A percentile compares a stretch with the other conserved stretches of the same genome.
Conservation (phyloP, 345 rosid species). For the Syzygium grande region DNA sequence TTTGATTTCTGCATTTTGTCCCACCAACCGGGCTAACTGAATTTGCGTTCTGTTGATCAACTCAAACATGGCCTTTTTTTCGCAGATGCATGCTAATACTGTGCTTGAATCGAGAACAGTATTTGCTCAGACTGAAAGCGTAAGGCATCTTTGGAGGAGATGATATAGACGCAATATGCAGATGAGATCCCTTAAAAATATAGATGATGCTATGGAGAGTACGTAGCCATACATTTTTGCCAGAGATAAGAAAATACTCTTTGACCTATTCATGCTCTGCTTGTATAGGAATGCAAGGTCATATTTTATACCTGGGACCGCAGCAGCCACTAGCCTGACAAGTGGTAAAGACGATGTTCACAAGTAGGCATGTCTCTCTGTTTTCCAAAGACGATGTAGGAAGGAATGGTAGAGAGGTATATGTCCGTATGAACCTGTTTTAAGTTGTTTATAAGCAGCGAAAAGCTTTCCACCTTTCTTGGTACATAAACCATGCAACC, state of each 20-base stretch:
- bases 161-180: background rate
- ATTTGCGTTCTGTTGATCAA: background rate
- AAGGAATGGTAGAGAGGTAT: background rate
- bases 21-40: background rate
- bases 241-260: too few relatives aligned
- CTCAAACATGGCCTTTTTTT: background rate
- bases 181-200: background rate
- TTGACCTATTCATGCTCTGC: background rate
- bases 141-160: background rate
- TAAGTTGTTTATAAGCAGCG: background rate
- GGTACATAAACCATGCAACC: background rate
- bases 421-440: background rate
- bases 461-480: too few relatives aligned
- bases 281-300: background rate
- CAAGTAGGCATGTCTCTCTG: background rate
- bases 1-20: background rate
- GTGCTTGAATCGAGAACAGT: background rate
- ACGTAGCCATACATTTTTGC: background rate
- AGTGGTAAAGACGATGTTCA: background rate
- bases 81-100: background rate
- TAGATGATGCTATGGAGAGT: background rate
- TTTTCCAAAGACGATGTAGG: too few relatives aligned
- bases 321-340: background rate
- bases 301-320: background rate
- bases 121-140: too few relatives aligned